Base-by-base conservation (phyloP, 306 rosid genomes). In the Vicia villosa region DNA sequence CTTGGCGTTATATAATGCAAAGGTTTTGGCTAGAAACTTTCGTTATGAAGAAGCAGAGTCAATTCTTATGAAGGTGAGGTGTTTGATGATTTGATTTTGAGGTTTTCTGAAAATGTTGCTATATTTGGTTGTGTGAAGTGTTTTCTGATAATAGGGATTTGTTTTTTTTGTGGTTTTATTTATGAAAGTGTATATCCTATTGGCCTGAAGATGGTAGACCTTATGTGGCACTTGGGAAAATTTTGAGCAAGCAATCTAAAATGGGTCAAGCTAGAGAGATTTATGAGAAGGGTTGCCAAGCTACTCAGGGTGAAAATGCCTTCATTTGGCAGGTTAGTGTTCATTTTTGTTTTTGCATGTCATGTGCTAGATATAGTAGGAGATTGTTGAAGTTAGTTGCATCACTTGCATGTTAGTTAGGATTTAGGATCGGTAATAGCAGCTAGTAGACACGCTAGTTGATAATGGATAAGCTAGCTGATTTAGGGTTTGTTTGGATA, bases 191-290 rank as follows among this genome's bases (percentile, higher is more conserved):
- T 81, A 63, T 90, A 82, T 32, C 46, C 62, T 45, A 61, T 73
- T 90, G 98, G 98, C 90, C 98, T 1, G 97, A 94, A 77, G 97
- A 94, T 76, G 98, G 98, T 59, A 73, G 98, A 79, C 77, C 84
- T 66, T 94, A 90, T 45, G 98, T 94, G 66, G 81, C 89, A 7
- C 75, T 94, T 60, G 98, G 98, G 69, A 94, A 88, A 78, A 76
- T 77, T 28, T 77, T 86, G 47, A 81, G 83, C 75, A 94, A 83
- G 81, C 97, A 87, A 82, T 84, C 86, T 4, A 94, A 85, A 83
- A 82, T 70, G 10, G 75, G 55, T 19, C 83, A 88, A 77, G 98
- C 98, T n/a, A 87, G 96, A 72, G 83, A 84, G 70, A 72, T 90
- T 62, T 94, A 94, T 64, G 98, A 94, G 85, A 81, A 85, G 80